Conservation (phyloP, 2,329 filamentous ascomycete genomes). For the Talaromyces piceae region DNA sequence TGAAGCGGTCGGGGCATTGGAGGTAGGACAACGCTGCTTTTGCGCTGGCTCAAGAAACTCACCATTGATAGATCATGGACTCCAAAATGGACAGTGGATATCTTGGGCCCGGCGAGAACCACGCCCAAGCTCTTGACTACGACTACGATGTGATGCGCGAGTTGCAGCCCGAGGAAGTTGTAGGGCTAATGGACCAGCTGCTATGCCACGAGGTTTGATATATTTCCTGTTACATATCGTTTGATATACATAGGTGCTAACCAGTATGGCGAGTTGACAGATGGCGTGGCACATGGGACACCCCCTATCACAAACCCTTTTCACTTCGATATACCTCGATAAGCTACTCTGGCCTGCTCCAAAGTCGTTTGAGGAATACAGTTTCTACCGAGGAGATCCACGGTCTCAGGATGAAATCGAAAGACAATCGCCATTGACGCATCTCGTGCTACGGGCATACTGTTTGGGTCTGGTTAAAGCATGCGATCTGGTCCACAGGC, state of each 20-base stretch:
- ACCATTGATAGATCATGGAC: slow-evolving; percentile 75
- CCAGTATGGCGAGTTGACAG: slow-evolving; percentile 35
- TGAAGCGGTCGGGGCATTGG: slow-evolving; percentile 74
- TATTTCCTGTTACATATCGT: neutral
- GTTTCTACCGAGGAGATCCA: slow-evolving; percentile 41
- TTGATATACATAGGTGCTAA: slow-evolving; percentile 1
- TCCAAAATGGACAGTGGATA: slow-evolving; percentile 97
- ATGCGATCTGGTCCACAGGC: slow-evolving; percentile 69
- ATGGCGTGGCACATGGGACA: slow-evolving; percentile 98
- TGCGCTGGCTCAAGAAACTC: neutral
- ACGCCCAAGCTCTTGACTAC: slow-evolving; percentile 59
- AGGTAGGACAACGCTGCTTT: slow-evolving; percentile 31
- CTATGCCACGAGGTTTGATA: slow-evolving; percentile 70
- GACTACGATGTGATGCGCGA: slow-evolving; percentile 65
- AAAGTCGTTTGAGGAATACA: slow-evolving; percentile 55
- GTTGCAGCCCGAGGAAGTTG: slow-evolving; percentile 67
- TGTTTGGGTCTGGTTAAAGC: slow-evolving; percentile 78
- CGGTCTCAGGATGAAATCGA: neutral
- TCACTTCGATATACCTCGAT: slow-evolving; percentile 88
- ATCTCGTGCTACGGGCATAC: slow-evolving; percentile 70
- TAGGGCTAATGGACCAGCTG: slow-evolving; percentile 92
- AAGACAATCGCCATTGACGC: slow-evolving; percentile 41
- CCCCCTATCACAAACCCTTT: slow-evolving; percentile 85
- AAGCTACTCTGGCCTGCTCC: slow-evolving; percentile 67
- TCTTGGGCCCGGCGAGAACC: slow-evolving; percentile 60